Evolutionary conservation across 2,329 filamentous ascomycete species (phyloP).

Genomic region (Teratosphaeria pseudoeucalypti): DNA sequence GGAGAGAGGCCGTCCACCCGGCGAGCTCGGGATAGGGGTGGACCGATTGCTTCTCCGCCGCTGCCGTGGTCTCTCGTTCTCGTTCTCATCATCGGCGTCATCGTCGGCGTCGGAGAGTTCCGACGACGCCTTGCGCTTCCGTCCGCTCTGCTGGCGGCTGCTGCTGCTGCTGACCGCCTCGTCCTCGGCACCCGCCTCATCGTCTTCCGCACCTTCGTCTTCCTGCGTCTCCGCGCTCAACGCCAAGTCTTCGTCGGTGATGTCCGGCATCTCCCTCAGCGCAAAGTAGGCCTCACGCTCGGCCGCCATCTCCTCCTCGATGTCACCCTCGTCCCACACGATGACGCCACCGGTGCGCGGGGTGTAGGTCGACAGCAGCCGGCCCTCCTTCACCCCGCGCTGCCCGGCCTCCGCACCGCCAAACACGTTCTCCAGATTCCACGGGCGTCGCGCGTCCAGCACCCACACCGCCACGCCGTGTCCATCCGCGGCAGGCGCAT

Average conservation of each 20-base stretch:
- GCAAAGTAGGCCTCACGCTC: conserved; percentile 77
- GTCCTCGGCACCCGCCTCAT: conserved; percentile 31
- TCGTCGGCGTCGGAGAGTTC: conserved; percentile 54
- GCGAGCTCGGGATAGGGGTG: conserved; percentile 58
- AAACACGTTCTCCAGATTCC: conserved; percentile 92
- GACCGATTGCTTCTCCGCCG: conserved; percentile 79
- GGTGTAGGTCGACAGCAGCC: conserved; percentile 60
- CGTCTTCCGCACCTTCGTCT: conserved; percentile 46
- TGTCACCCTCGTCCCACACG: conserved; percentile 92
- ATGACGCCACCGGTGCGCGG: conserved; percentile 78
- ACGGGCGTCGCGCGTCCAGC: conserved; percentile 80
- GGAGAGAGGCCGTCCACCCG: conserved; percentile 34
- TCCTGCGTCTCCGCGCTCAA: conserved; percentile 49
- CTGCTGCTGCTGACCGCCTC: conserved; percentile 28
- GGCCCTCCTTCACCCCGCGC: conserved; percentile 54
- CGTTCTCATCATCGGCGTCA: conserved; percentile 54
- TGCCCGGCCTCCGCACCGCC: conserved; percentile 24
- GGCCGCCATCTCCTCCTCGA: conserved; percentile 64
- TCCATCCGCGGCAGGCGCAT: conserved; percentile 39
- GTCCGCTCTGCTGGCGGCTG: conserved; percentile 23
- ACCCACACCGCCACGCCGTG: conserved; percentile 93
- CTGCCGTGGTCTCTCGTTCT: conserved; percentile 66
- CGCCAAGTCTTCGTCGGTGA: conserved; percentile 60
- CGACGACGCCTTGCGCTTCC: conserved; percentile 69
- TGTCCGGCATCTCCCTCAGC: conserved; percentile 81